Conservation (phyloP, 2,329 filamentous ascomycete genomes). For the Colletotrichum spinosum region DNA sequence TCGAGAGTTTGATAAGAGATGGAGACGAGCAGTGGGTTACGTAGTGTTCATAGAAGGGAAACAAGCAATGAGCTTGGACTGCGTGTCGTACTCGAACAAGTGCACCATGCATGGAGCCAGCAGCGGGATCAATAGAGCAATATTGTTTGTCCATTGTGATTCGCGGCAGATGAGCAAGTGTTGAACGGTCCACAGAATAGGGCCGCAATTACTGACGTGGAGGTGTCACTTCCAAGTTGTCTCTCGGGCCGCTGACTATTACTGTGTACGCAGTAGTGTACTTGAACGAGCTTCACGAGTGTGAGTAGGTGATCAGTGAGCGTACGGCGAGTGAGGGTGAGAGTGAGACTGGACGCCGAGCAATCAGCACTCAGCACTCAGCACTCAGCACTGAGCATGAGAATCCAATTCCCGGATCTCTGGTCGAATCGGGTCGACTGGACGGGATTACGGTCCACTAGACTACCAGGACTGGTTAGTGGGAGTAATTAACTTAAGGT, state of each 20-base stretch:
- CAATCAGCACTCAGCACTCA: too few species aligned
- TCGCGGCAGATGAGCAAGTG: slow-evolving; percentile 22
- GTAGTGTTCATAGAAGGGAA: not conserved
- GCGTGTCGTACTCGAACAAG: not conserved
- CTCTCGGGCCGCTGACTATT: not conserved
- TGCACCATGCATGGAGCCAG: not conserved
- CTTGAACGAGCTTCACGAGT: too few species aligned
- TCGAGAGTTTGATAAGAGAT: slow-evolving; percentile 12
- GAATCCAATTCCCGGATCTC: slow-evolving; percentile 6
- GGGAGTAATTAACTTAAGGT: slow-evolving; percentile 22
- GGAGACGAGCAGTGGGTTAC: not conserved
- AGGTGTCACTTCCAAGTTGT: not conserved
- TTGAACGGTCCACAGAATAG: slow-evolving; percentile 19
- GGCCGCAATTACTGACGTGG: slow-evolving; percentile 19
- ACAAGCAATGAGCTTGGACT: not conserved
- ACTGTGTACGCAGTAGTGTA: not conserved
- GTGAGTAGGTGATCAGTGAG: not conserved
- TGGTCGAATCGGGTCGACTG: slow-evolving; percentile 18
- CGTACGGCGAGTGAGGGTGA: not conserved
- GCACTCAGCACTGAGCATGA: not conserved
- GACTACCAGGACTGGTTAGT: slow-evolving; percentile 5
- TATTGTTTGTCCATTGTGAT: slow-evolving; percentile 2
- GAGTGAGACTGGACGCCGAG: not conserved
- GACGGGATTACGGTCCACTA: slow-evolving; percentile 3
- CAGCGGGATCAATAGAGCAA: not conserved